Evolutionary conservation across 2,329 filamentous ascomycete species (phyloP).

Genomic region (Aaosphaeria arxii): DNA sequence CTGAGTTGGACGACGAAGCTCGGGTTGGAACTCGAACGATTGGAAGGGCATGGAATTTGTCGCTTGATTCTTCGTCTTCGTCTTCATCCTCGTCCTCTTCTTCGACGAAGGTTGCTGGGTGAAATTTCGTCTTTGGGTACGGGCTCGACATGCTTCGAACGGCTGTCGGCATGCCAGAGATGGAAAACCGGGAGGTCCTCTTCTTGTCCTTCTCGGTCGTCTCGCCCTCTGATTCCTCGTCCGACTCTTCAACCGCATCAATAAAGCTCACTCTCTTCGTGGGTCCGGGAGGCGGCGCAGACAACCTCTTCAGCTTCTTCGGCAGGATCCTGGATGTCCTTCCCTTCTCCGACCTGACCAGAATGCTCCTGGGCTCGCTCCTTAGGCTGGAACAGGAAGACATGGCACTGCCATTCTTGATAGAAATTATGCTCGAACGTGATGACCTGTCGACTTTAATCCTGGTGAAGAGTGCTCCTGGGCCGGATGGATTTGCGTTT

Average conservation of each 20-base stretch:
- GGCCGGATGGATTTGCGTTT: too few relatives aligned
- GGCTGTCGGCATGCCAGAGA: neutral
- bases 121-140: neutral
- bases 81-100: neutral
- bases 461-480: too few relatives aligned
- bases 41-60: neutral
- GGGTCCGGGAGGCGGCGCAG: neutral
- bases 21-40: neutral
- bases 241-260: conserved; percentile 1
- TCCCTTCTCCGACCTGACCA: neutral
- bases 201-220: neutral
- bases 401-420: too few relatives aligned
- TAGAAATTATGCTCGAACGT: too few relatives aligned
- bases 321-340: neutral
- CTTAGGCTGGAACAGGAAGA: too few relatives aligned
- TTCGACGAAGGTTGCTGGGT: neutral
- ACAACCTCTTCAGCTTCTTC: neutral
- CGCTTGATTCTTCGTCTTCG: conserved; percentile 9
- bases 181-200: neutral
- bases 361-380: neutral
- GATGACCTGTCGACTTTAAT: too few relatives aligned
- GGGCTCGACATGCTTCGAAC: neutral
- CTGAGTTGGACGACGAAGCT: neutral
- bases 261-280: neutral
- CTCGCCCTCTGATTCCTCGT: neutral